Base-by-base conservation (phyloP, 176 grass and related monocot genomes). In the Ananas comosus region DNA sequence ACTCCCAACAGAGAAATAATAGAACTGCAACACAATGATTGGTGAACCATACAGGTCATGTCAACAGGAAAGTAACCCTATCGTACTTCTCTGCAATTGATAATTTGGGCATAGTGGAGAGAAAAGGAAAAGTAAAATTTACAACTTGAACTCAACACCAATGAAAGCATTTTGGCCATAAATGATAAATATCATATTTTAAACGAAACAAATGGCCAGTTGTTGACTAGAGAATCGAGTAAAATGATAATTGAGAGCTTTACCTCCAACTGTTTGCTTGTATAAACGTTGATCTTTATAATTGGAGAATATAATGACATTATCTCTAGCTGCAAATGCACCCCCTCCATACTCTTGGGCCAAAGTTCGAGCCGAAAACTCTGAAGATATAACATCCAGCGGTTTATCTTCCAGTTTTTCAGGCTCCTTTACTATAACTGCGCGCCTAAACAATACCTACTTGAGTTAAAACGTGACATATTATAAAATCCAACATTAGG, bases 291-390 rank as follows among this genome's bases (percentile, higher is more conserved):
- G 93, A 69, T 96, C 93, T 69, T 85, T 83, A 72, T 92, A 96
- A 68, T 96, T 96, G 6, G 93, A 96, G 79, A 96, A 92, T 77
- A 96, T 64, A 80, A 92, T 65, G 14, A 81, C 73, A 73, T 72
- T 82, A 42, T 91, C 87, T 21, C 78, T 72, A 71, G 87, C 78
- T 10, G 92, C 70, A 85, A 96, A 85, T 66, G 83, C 66, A 8
- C 88, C 92, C 53, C 92, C 92, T 68, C 88, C 92, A 70, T 89
- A 96, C 59, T 92, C 92, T 85, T 96, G 88, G 10, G 88, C 88
- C 65, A 92, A 67, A 70, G 92, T 96, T 49, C 92, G 80, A 18
- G 92, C 83, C 51, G 88, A 72, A 76, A 92, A 96, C 79, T 82
- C 85, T 64, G 68, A 57, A 71, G 92, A 88, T 79, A 87, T 85